Evolutionary conservation across 768 basidiomycete genomes (phyloP), one percentile per base, ranked within the genome.

Genomic region (Mycena metata): DNA sequence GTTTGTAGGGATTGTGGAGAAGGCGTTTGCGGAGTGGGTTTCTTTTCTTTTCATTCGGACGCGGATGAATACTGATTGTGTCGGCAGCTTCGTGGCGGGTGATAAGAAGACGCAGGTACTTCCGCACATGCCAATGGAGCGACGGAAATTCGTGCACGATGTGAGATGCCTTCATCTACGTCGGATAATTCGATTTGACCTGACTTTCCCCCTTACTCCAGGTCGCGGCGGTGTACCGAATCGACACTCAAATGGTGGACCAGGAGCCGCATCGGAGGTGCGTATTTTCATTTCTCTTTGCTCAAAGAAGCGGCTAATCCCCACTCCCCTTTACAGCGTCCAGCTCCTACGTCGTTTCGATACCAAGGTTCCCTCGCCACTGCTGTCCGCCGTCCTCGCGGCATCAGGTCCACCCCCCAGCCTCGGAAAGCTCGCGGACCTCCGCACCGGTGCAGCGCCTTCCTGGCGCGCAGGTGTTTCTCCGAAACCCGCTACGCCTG

Each of bases 231-330:
- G 80, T 91, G 6, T 99, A 97, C 76, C 85, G 94, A 21, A 88
- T 98, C 76, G 92, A 94, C 67, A 89, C 91, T 0, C 88, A 93
- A 72, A 89, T 96, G 83, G 88, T 99, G 21, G 97, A 98, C 76
- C 92, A 93, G 73, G 97, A 98, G 73, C 97, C 97, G 0, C 86
- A 93, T 74, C 84, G 94, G 54, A 90, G 86, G 87, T 88, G 21
- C 23, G 79, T 77, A 15, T 11, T 11, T 45, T 21, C 23, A 12
- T 62, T 33, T 60, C 5, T 62, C 55, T 17, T 30, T 36, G 35
- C 21, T 41, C 8, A 41, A 17, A 41, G 2, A n/a, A 4, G 30
- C 36, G 58, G 42, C 54, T 63, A 26, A 59, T 39, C 24, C n/a
- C 26, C 10, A 13, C 11, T 49, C 26, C 39, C 15, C 23, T 21